Percentiles rank a stretch among this genome's conserved stretches.
Evolutionary conservation across 2,329 filamentous ascomycete species (phyloP).

Genomic region (Colletotrichum gigasporum): DNA sequence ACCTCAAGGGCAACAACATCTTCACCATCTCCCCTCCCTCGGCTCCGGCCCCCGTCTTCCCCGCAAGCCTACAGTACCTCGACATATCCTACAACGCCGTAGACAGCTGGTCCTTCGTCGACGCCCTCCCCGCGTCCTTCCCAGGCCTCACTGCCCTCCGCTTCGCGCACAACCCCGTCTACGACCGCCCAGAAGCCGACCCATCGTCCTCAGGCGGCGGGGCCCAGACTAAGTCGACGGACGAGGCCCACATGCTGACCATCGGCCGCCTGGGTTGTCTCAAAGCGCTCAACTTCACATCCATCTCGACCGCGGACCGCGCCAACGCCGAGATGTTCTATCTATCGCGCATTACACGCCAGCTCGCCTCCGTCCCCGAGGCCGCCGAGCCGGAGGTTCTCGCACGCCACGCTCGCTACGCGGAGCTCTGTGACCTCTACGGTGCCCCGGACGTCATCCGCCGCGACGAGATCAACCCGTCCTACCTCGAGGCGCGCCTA

Average conservation of each 20-base stretch:
- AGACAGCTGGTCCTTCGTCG: conserved; percentile 76
- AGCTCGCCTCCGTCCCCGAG: conserved; percentile 70
- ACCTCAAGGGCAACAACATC: conserved; percentile 84
- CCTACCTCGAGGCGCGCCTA: conserved; percentile 83
- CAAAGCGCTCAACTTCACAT: conserved; percentile 76
- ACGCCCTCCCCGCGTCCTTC: conserved; percentile 72
- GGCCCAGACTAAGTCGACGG: conserved; percentile 63
- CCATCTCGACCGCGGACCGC: conserved; percentile 77
- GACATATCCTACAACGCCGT: conserved; percentile 80
- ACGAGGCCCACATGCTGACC: conserved; percentile 91
- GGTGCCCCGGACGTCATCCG: conserved; percentile 74
- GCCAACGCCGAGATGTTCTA: conserved; percentile 95
- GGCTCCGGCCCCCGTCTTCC: conserved; percentile 56
- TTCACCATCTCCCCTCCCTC: conserved; percentile 46
- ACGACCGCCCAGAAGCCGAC: conserved; percentile 64
- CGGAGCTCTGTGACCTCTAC: conserved; percentile 78
- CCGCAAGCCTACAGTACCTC: conserved; percentile 67
- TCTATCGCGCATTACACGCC: conserved; percentile 81
- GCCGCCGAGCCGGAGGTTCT: conserved; percentile 64
- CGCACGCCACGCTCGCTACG: conserved; percentile 74
- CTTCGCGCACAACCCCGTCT: conserved; percentile 87
- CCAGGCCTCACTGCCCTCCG: conserved; percentile 80
- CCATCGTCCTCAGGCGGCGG: conserved; percentile 40
- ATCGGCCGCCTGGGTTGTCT: conserved; percentile 78
- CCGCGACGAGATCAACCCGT: conserved; percentile 71